Percentiles rank a stretch among this genome's conserved stretches.
These are phyloP conservation scores for Ceratocystis cubensis DNA, from an alignment of 2,329 filamentous ascomycete genomes.

Conservation along the genomic window DNA sequence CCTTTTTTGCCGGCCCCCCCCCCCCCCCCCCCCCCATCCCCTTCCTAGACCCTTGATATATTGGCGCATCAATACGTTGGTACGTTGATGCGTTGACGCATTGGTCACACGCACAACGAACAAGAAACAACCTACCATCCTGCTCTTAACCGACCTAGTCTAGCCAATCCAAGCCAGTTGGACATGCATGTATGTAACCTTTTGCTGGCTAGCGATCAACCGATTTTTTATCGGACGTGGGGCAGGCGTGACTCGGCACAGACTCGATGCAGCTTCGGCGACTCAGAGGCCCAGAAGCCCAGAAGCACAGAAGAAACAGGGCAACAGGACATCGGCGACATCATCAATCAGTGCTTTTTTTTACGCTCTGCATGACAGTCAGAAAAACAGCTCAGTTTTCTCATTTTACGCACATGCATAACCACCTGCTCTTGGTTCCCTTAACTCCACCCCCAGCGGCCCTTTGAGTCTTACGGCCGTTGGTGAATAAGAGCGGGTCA, in stretches of 20 bases:
- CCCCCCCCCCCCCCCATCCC: no score
- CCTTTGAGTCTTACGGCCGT: neutral
- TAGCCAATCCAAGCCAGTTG: neutral
- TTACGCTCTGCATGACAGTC: neutral
- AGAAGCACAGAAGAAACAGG: neutral
- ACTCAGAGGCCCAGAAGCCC: neutral
- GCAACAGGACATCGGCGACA: neutral
- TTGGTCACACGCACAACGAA: no score
- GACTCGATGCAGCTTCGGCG: neutral
- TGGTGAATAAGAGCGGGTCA: neutral
- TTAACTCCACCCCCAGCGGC: neutral
- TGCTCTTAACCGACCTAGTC: neutral
- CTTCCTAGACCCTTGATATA: no score
- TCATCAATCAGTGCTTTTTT: neutral
- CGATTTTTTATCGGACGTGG: neutral
- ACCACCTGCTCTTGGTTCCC: neutral
- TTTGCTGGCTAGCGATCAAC: neutral
- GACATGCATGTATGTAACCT: neutral
- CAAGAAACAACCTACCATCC: no score
- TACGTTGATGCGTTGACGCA: no score
- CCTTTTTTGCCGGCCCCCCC: no score
- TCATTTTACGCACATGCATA: neutral
- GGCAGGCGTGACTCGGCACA: constrained; percentile 1
- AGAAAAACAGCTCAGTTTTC: neutral
- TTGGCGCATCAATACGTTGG: no score